Evolutionary conservation across 768 basidiomycete genomes (phyloP).

Genomic region (Lactarius sanguifluus): DNA sequence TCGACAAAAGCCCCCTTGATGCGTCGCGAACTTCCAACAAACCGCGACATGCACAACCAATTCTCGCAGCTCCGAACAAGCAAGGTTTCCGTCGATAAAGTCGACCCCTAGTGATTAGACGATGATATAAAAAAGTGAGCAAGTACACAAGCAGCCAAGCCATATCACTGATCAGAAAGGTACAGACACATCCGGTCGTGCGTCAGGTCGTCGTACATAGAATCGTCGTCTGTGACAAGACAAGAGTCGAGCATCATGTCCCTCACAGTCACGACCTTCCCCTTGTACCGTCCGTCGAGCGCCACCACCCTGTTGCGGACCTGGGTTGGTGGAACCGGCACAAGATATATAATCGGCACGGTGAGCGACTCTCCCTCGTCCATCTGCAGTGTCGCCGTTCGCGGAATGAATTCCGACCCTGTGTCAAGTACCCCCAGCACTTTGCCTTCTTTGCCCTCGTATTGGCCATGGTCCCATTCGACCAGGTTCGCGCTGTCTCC

Average conservation of each 20-base stretch:
- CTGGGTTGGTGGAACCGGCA: conserved; percentile 40
- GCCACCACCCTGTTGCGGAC: conserved; percentile 52
- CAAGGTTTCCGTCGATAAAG: too few species aligned
- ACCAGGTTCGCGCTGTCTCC: conserved; percentile 34
- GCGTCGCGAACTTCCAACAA: too few species aligned
- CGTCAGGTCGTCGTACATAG: conserved; percentile 28
- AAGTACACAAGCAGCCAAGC: background rate
- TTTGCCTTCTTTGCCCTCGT: conserved; percentile 36
- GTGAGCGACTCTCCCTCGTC: conserved; percentile 39
- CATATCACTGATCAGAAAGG: conserved; percentile 13
- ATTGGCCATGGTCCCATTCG: conserved; percentile 39
- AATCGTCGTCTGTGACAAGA: conserved; percentile 26
- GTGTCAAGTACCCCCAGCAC: conserved; percentile 35
- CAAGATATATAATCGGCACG: conserved; percentile 44
- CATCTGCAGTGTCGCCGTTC: conserved; percentile 36
- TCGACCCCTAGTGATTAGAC: background rate
- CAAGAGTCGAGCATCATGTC: conserved; percentile 27
- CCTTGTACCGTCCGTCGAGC: conserved; percentile 45
- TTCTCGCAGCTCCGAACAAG: too few species aligned
- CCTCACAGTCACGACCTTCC: conserved; percentile 32
- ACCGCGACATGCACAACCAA: too few species aligned
- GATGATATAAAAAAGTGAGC: background rate
- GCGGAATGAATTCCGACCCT: conserved; percentile 33
- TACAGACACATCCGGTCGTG: conserved; percentile 27
- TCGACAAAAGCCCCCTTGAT: too few species aligned